These are phyloP conservation scores for Pythium phragmitis DNA, from an alignment of 352 stramenopile genomes.

Conservation along the genomic window DNA sequence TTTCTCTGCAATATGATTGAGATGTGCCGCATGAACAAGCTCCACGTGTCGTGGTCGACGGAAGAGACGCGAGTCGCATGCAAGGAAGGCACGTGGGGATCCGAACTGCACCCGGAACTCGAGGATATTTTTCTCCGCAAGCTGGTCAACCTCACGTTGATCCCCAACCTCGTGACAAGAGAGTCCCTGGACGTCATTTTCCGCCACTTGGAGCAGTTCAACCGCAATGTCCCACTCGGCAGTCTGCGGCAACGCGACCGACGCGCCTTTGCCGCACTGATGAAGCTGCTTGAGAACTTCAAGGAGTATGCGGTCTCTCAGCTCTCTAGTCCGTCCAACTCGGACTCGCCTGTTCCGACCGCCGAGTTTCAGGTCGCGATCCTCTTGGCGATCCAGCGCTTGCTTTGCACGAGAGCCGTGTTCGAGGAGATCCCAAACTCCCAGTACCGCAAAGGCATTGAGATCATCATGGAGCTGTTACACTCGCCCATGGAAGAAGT, in stretches of 20 bases:
- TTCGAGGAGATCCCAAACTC: constrained; percentile 86
- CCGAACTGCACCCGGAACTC: constrained; percentile 77
- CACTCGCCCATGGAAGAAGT: constrained; percentile 86
- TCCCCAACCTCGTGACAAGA: constrained; percentile 79
- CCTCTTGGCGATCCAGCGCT: constrained; percentile 71
- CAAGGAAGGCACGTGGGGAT: constrained; percentile 85
- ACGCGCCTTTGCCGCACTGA: constrained; percentile 70
- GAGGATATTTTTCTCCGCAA: constrained; percentile 86
- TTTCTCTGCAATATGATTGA: constrained; percentile 88
- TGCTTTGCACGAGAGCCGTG: constrained; percentile 77
- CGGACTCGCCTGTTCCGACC: constrained; percentile 75
- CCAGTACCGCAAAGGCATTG: constrained; percentile 84
- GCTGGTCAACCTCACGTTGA: constrained; percentile 72
- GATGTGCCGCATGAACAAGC: constrained; percentile 88
- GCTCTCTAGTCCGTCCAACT: constrained; percentile 77
- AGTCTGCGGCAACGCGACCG: constrained; percentile 69
- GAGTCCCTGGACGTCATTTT: constrained; percentile 74
- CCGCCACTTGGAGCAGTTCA: constrained; percentile 84
- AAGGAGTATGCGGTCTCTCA: constrained; percentile 85
- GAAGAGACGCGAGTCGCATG: constrained; percentile 84
- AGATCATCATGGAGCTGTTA: constrained; percentile 86
- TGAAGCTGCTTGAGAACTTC: constrained; percentile 85
- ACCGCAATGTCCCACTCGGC: constrained; percentile 81
- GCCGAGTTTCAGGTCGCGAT: constrained; percentile 84
- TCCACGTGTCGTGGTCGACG: constrained; percentile 85